phyloP scores from a whole-genome alignment of 495 filamentous ascomycete genomes.

The Parathielavia appendiculata region DNA sequence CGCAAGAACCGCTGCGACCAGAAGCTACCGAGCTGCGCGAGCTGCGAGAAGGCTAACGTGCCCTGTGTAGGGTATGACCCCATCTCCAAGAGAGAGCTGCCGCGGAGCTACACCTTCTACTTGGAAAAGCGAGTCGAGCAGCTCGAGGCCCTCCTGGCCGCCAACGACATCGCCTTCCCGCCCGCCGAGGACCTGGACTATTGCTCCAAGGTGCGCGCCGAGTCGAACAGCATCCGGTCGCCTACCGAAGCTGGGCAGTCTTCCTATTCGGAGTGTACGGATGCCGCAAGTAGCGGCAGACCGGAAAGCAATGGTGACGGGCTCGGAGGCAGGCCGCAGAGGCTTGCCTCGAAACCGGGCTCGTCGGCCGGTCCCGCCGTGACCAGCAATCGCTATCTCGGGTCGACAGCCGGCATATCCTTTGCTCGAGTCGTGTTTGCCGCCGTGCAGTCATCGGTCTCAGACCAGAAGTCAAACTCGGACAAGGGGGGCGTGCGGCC shows the following conservation, averaged over 20 bases:
- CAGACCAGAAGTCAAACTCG: slow-evolving; percentile 56
- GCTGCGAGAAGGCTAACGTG: slow-evolving; percentile 84
- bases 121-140: slow-evolving; percentile 80
- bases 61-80: slow-evolving; percentile 94
- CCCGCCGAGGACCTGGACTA: slow-evolving; percentile 73
- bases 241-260: slow-evolving; percentile 36
- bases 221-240: slow-evolving; percentile 40
- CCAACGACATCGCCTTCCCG: slow-evolving; percentile 66
- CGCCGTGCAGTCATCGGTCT: slow-evolving; percentile 82
- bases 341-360: slow-evolving; percentile 69
- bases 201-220: slow-evolving; percentile 50
- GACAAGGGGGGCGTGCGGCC: slow-evolving; percentile 47
- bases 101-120: slow-evolving; percentile 90
- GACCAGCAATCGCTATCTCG: slow-evolving; percentile 73
- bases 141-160: slow-evolving; percentile 70
- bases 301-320: slow-evolving; percentile 39
- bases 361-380: slow-evolving; percentile 55
- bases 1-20: slow-evolving; percentile 96
- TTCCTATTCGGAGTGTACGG: slow-evolving; percentile 20
- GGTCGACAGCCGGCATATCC: slow-evolving; percentile 84
- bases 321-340: slow-evolving; percentile 35
- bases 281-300: slow-evolving; percentile 27
- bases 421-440: slow-evolving; percentile 94
- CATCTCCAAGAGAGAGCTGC: slow-evolving; percentile 90
- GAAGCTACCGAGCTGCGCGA: slow-evolving; percentile 78